Evolutionary conservation across 2,329 filamentous ascomycete species (phyloP).

Genomic region (Harringtonia aguacate): DNA sequence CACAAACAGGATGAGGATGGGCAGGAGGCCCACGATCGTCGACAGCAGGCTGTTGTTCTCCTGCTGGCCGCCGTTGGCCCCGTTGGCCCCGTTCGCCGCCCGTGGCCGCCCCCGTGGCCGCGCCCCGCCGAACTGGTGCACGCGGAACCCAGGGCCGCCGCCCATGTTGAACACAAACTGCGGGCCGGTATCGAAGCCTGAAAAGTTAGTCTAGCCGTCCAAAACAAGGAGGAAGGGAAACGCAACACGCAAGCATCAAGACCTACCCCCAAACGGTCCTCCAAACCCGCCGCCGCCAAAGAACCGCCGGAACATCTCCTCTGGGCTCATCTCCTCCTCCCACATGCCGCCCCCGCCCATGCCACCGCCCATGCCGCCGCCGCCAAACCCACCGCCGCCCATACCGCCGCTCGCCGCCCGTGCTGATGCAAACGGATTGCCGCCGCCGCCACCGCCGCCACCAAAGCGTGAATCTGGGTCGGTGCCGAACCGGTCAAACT

Average conservation of each 20-base stretch:
- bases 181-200: slow-evolving; percentile 64
- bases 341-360: slow-evolving; percentile 50
- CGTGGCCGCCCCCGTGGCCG: slow-evolving; percentile 65
- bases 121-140: slow-evolving; percentile 88
- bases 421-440: too few relatives aligned
- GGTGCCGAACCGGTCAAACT: slow-evolving; percentile 79
- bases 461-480: slow-evolving; percentile 87
- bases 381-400: slow-evolving; percentile 18
- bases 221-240: neutral
- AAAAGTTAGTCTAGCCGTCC: too few relatives aligned
- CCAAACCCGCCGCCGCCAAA: slow-evolving; percentile 74
- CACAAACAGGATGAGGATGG: slow-evolving; percentile 81
- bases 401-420: slow-evolving; percentile 14
- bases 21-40: slow-evolving; percentile 66
- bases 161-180: slow-evolving; percentile 94
- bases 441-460: slow-evolving; percentile 32
- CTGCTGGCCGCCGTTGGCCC: slow-evolving; percentile 28
- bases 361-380: slow-evolving; percentile 22
- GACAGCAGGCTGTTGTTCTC: slow-evolving; percentile 39
- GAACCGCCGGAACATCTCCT: slow-evolving; percentile 95
- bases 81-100: slow-evolving; percentile 18
- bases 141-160: slow-evolving; percentile 79
- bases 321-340: slow-evolving; percentile 87
- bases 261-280: slow-evolving; percentile 28
- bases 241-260: neutral